A percentile compares a stretch with the other conserved stretches of the same genome.
phyloP scores from a whole-genome alignment of 2,329 filamentous ascomycete genomes.

The Herpotrichia juniperi region DNA sequence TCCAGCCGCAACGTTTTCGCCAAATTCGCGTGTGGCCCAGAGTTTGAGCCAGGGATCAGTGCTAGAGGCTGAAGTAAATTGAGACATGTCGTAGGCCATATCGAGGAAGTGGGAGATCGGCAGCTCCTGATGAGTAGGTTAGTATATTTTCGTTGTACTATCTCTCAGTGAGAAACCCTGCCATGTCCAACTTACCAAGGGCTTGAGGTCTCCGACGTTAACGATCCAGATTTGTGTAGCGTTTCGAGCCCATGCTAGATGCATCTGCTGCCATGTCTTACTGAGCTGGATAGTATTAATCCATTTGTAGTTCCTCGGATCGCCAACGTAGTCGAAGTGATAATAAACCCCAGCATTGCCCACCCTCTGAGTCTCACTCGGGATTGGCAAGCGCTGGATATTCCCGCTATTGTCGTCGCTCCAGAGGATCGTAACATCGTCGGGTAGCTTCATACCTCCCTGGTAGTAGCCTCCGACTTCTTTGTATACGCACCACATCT shows the following conservation, averaged over 20 bases:
- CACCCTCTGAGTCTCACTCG: constrained; percentile 59
- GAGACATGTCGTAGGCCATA: constrained; percentile 65
- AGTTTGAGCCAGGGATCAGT: constrained; percentile 58
- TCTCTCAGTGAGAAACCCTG: too few species aligned
- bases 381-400: constrained; percentile 63
- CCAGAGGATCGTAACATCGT: constrained; percentile 70
- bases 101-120: constrained; percentile 68
- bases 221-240: constrained; percentile 68
- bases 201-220: constrained; percentile 69
- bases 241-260: constrained; percentile 61
- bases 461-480: constrained; percentile 72
- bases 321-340: constrained; percentile 66
- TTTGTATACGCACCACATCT: constrained; percentile 74
- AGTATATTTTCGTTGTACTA: background rate
- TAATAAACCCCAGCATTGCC: constrained; percentile 70
- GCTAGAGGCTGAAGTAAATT: constrained; percentile 53
- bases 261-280: constrained; percentile 69
- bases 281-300: constrained; percentile 68
- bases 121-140: constrained; percentile 52
- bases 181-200: constrained; percentile 53
- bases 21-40: constrained; percentile 65
- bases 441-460: constrained; percentile 63
- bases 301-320: constrained; percentile 60
- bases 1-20: constrained; percentile 48
- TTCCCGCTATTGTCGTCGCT: constrained; percentile 72